Base-by-base conservation (phyloP, 768 basidiomycete genomes). In the Xanthoconium purpureum region DNA sequence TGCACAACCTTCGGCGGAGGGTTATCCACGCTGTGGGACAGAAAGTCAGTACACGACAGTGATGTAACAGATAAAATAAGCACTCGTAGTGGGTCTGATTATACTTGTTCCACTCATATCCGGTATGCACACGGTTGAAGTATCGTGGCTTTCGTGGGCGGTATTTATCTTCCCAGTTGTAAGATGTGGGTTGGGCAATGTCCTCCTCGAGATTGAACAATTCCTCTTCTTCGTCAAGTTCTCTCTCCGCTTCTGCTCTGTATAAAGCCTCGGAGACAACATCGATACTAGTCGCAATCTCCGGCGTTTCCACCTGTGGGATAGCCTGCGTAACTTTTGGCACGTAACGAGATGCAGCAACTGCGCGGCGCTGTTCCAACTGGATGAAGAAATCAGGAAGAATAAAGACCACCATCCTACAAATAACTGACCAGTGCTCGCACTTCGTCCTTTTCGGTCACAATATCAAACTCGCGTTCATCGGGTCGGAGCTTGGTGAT, bases 81-180 rank as follows among this genome's bases (percentile, higher is more conserved):
- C 77, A 96, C 93, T 98, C 97, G 73, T 98, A 99, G 75, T 98
- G 97, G 5, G 97, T 98, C 72, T 98, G 96, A 72, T 98, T 98
- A 73, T 98, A 99, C 78, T 98, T 98, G 79, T 96, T 98, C 97
- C 97, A 99, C 71, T 99, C 97, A 69, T 96, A 99, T 29, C 97
- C 97, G 32, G 97, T 99, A 67, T 98, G 94, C 28, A 98, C 97
- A 55, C 97, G 87, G 69, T 99, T 99, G 78, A 98, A 98, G 78
- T 98, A 99, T 59, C 95, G 81, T 44, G 97, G 97, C 72, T 98
- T 99, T 36, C 97, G 82, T 32, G 97, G 96, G 38, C 97, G 80
- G 66, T 96, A 98, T 71, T 98, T 96, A 78, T 99, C 97, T 75
- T 96, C 94, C 97, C 96, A 98, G 64, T 92, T 92, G 73, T 98